Evolutionary conservation across 257 asterid genomes (phyloP).

Genomic region (Gynochthodes officinalis): DNA sequence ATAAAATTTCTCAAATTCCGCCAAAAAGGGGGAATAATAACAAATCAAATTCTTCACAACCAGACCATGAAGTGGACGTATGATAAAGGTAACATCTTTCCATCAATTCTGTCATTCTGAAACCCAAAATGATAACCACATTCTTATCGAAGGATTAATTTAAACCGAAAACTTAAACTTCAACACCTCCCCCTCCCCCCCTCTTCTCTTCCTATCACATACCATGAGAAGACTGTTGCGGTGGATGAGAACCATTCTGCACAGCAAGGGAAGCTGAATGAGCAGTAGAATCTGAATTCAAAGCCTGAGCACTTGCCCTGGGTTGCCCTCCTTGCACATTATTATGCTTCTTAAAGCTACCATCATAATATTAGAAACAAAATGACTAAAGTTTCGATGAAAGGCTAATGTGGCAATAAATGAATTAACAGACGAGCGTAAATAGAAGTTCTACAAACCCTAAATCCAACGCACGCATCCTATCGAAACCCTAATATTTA

Average conservation of each 20-base stretch:
- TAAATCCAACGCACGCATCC: constrained; percentile 7
- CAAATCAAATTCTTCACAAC: neutral
- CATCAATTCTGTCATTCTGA: neutral
- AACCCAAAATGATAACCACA: neutral
- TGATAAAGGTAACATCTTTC: neutral
- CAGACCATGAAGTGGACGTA: neutral
- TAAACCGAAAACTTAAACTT: neutral
- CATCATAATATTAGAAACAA: neutral
- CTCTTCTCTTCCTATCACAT: constrained; percentile 16
- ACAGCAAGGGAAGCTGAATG: constrained; percentile 31
- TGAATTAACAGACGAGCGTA: too few species aligned
- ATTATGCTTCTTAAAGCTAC: constrained; percentile 51
- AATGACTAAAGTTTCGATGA: neutral
- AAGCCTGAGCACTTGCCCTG: constrained; percentile 29
- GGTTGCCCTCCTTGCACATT: constrained; percentile 59
- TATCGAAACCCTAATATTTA: constrained; percentile 13
- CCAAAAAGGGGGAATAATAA: neutral
- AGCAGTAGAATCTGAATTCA: constrained; percentile 35
- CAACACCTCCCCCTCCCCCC: neutral
- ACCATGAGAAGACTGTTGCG: constrained; percentile 40
- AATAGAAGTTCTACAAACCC: constrained; percentile 19
- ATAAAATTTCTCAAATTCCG: neutral
- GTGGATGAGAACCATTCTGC: constrained; percentile 56
- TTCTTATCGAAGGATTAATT: neutral
- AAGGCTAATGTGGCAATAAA: neutral